These are phyloP conservation scores for Vigna unguiculata DNA, from an alignment of 306 rosid species.

Conservation along the genomic window DNA sequence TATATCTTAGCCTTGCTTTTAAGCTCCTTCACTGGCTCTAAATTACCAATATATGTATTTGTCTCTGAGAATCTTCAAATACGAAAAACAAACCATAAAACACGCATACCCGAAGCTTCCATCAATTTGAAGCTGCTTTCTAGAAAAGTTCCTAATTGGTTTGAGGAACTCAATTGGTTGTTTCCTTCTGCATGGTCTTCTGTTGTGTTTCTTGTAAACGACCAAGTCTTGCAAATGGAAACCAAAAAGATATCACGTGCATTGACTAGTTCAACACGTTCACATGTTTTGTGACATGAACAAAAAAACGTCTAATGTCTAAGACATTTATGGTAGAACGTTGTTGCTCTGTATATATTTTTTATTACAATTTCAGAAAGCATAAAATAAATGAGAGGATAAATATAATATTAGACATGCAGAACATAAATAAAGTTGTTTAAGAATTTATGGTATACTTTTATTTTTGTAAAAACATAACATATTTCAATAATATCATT, in stretches of 20 bases:
- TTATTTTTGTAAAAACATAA: neutral
- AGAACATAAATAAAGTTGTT: neutral
- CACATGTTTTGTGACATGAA: neutral
- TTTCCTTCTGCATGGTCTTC: slow-evolving; percentile 21
- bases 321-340: slow-evolving; percentile 29
- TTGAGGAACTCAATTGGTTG: slow-evolving; percentile 33
- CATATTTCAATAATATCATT: neutral
- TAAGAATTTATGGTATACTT: neutral
- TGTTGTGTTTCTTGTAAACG: slow-evolving; percentile 30
- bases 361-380: neutral
- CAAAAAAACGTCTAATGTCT: neutral
- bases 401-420: neutral
- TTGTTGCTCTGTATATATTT: neutral
- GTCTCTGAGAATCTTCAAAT: slow-evolving; percentile 31
- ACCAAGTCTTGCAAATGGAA: slow-evolving; percentile 17
- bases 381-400: too few relatives aligned
- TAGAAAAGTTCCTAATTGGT: slow-evolving; percentile 40
- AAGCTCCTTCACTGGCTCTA: neutral
- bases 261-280: slow-evolving; percentile 47
- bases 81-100: slow-evolving; percentile 38
- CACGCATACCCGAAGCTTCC: slow-evolving; percentile 43
- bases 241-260: slow-evolving; percentile 23
- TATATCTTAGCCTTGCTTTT: neutral
- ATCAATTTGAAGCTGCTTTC: slow-evolving; percentile 41
- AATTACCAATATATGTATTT: neutral